phyloP scores from a whole-genome alignment of 257 asterid genomes.

The Rubia yunnanensis region DNA sequence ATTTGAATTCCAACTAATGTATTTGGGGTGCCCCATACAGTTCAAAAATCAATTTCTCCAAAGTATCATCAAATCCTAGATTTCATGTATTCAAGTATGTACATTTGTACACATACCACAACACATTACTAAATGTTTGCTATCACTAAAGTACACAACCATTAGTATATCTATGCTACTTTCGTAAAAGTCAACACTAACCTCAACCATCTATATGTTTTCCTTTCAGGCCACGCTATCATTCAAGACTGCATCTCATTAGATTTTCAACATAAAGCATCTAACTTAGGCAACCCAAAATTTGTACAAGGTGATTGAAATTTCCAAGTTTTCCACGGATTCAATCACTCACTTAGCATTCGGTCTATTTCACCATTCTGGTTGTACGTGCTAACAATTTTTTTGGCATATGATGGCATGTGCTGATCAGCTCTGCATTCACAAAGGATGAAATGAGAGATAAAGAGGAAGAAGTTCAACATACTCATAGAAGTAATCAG shows the following conservation, averaged over 20 bases:
- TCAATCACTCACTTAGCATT: conserved; percentile 53
- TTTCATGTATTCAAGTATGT: neutral
- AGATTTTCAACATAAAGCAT: neutral
- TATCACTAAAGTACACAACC: neutral
- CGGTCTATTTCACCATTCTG: conserved; percentile 81
- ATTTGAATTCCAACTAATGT: neutral
- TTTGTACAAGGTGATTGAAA: neutral
- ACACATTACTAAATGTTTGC: neutral
- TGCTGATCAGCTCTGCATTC: conserved; percentile 81
- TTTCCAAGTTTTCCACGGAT: conserved; percentile 12
- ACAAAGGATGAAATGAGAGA: conserved; percentile 10
- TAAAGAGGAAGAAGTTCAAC: neutral
- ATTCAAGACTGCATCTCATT: neutral
- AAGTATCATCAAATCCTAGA: neutral
- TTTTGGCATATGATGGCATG: conserved; percentile 81
- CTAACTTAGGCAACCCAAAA: neutral
- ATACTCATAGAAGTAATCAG: neutral
- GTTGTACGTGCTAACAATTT: conserved; percentile 75
- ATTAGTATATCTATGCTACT: neutral
- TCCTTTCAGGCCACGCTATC: neutral
- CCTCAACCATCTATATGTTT: conserved; percentile 1
- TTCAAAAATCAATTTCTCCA: neutral
- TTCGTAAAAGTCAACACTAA: conserved; percentile 7
- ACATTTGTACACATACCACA: neutral
- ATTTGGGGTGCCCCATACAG: neutral